These are phyloP conservation scores for Penicillium palitans DNA, from an alignment of 2,329 filamentous ascomycete genomes.

Conservation along the genomic window DNA sequence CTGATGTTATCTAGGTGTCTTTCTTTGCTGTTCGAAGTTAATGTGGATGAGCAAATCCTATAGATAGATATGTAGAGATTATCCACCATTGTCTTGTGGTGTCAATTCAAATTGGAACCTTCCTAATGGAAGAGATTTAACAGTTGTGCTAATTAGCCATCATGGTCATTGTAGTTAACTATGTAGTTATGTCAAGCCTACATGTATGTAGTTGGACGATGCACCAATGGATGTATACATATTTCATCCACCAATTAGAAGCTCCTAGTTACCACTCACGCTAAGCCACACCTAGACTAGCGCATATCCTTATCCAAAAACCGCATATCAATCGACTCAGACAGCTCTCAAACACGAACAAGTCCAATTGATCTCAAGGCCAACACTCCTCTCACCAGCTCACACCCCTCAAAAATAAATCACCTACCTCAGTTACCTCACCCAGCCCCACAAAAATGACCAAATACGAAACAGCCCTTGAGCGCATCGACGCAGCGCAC, in stretches of 20 bases:
- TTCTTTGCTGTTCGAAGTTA: background rate
- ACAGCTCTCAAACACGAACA: background rate
- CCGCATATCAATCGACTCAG: background rate
- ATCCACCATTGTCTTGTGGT: constrained; percentile 3
- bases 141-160: background rate
- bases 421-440: background rate
- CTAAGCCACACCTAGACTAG: background rate
- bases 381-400: background rate
- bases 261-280: background rate
- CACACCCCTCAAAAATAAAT: background rate
- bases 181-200: background rate
- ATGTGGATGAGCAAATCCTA: constrained; percentile 5
- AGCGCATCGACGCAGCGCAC: constrained; percentile 73
- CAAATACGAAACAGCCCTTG: constrained; percentile 53
- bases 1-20: constrained; percentile 7
- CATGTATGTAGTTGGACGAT: background rate
- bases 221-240: background rate
- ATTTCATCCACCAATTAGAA: constrained; percentile 1
- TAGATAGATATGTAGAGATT: constrained; percentile 10
- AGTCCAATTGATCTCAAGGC: background rate
- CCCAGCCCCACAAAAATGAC: constrained; percentile 27
- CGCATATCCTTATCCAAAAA: background rate
- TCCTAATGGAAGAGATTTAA: background rate
- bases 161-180: background rate
- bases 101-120: background rate